Evolutionary conservation across 257 asterid genomes (phyloP), one percentile per base, ranked within the genome.

Genomic region (Solanum lycopersicoides): DNA sequence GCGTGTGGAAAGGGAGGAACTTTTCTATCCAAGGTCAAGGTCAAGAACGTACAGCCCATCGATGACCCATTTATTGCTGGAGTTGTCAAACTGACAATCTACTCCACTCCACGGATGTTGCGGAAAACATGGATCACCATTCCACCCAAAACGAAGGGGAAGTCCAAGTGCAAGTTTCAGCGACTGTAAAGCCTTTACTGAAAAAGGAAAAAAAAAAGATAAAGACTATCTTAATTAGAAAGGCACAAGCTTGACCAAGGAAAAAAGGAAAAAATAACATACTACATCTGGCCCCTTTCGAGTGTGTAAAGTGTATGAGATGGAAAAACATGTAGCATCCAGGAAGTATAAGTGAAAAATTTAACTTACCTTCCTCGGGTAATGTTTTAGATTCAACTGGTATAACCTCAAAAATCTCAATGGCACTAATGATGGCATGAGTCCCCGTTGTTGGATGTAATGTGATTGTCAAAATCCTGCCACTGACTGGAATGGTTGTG

Each of bases 31-130:
- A 79, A 34, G 60, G 47, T 83, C 77, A 89, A 86, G 91, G 91
- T 88, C 32, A 91, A 90, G 89, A 89, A 92, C 98, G 65, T 93
- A 97, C 99, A 97, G 91, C 88, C 99, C 99, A 86, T 97, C 99
- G 88, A 96, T 96, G 87, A 95, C 98, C 91, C 98, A 93, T 91
- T 90, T 94, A 82, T 93, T 90, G 91, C 92, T 89, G 86, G 68
- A 87, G 86, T 85, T 93, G 90, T 97, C 93, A 69, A 94, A 94
- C 88, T 86, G 98, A 88, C 99, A 97, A 89, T 97, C 98, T 86
- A 96, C 93, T 88, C 99, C 99, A 88, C 93, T 96, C 99, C 98
- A 97, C 8, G 99, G 98, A 91, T 96, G 99, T 86, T 96, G 98
- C 41, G 99, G 99, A 87, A 93, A 97, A 89, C 99, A 97, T 68